A percentile compares a stretch with the other conserved stretches of the same genome.
phyloP scores from a whole-genome alignment of 2,329 filamentous ascomycete species.

The Colletotrichum abscissum region DNA sequence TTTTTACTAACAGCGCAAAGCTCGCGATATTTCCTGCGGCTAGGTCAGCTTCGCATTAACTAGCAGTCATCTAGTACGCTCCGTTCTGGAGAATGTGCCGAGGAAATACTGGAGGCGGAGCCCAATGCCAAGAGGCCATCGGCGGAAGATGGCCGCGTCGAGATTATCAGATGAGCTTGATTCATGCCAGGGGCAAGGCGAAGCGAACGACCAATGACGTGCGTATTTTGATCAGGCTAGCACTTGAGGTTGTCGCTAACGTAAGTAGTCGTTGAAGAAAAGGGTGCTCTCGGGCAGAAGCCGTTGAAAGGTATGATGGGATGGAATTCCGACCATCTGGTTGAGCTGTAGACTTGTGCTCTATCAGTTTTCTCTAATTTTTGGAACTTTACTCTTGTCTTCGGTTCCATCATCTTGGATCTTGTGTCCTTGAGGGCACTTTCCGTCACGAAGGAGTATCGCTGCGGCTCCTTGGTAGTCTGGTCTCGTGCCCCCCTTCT shows the following conservation, averaged over 20 bases:
- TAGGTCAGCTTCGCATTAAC: background rate
- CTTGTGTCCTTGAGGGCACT: background rate
- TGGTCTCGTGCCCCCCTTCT: conserved; percentile 18
- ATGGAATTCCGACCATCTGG: background rate
- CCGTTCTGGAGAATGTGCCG: background rate
- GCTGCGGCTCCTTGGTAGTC: conserved; percentile 1
- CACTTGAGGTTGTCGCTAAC: conserved; percentile 4
- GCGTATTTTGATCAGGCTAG: background rate
- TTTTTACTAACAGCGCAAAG: background rate
- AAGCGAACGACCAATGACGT: conserved; percentile 3
- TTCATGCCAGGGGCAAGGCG: background rate
- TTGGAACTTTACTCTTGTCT: background rate
- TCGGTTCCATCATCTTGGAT: background rate
- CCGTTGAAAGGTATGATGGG: background rate
- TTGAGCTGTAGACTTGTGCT: background rate
- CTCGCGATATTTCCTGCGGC: background rate
- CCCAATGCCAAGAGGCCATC: conserved; percentile 8
- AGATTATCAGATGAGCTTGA: conserved; percentile 30
- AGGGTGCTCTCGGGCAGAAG: background rate
- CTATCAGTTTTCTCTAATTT: background rate
- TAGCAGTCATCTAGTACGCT: background rate
- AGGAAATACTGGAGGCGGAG: conserved; percentile 9
- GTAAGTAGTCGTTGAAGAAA: background rate
- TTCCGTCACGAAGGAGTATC: background rate
- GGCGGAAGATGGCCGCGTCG: background rate